These are phyloP conservation scores for Aureoboletus auriporus DNA, from an alignment of 768 basidiomycete genomes.

Conservation along the genomic window DNA sequence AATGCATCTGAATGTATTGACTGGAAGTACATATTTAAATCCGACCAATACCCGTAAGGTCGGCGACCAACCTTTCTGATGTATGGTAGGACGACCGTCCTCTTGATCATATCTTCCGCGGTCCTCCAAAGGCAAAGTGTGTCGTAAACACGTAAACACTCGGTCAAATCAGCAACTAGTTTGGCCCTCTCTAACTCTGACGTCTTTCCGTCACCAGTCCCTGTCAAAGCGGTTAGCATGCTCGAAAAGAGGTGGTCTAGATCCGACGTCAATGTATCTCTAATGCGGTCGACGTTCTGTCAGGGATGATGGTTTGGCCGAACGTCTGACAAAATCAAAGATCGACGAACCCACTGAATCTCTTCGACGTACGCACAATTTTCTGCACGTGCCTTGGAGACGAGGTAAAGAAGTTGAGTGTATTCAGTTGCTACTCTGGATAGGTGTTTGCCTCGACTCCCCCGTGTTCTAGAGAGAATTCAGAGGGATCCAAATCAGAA, in stretches of 20 bases:
- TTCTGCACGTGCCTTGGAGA: slow-evolving; percentile 73
- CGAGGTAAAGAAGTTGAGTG: slow-evolving; percentile 87
- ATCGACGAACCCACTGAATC: slow-evolving; percentile 73
- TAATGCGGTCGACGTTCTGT: slow-evolving; percentile 81
- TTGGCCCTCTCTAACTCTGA: slow-evolving; percentile 64
- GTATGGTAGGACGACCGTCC: slow-evolving; percentile 69
- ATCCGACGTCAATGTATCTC: slow-evolving; percentile 80
- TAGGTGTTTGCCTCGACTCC: slow-evolving; percentile 74
- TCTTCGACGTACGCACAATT: slow-evolving; percentile 78
- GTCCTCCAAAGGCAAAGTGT: slow-evolving; percentile 76
- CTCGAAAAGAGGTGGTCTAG: slow-evolving; percentile 77
- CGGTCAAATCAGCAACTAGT: slow-evolving; percentile 61
- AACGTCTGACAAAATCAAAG: slow-evolving; percentile 5
- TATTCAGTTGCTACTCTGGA: slow-evolving; percentile 87
- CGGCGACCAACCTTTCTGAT: slow-evolving; percentile 59
- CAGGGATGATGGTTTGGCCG: slow-evolving; percentile 7
- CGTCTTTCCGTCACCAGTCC: slow-evolving; percentile 45
- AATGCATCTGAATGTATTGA: slow-evolving; percentile 73
- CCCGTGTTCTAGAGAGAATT: slow-evolving; percentile 43
- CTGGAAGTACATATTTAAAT: slow-evolving; percentile 35
- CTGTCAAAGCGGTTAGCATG: slow-evolving; percentile 49
- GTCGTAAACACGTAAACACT: slow-evolving; percentile 80
- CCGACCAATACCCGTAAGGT: not conserved
- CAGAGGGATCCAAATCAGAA: not conserved
- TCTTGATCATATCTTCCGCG: slow-evolving; percentile 82